Conservation (phyloP, 768 basidiomycete genomes). For the Brasilioporus rufonigricans region DNA sequence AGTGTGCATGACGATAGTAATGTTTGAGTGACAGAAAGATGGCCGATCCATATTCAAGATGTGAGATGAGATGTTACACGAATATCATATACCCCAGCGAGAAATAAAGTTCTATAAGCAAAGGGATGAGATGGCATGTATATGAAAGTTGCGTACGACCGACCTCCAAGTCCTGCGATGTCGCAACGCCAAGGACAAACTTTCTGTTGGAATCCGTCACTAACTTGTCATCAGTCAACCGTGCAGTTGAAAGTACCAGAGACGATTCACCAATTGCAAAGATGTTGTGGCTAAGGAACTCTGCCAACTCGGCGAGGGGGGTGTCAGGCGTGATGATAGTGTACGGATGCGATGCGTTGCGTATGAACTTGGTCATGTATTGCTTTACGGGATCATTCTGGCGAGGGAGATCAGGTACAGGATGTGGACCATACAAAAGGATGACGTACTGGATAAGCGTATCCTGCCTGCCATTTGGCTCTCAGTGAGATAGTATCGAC, state of each 20-base stretch:
- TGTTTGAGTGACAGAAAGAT: neutral
- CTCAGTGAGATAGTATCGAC: constrained; percentile 77
- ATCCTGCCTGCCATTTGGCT: constrained; percentile 70
- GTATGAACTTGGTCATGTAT: constrained; percentile 75
- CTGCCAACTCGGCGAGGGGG: constrained; percentile 76
- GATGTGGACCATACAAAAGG: neutral
- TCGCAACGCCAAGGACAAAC: constrained; percentile 81
- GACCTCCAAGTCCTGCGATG: constrained; percentile 66
- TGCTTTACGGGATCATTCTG: constrained; percentile 69
- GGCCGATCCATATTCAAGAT: neutral
- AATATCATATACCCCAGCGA: constrained; percentile 24
- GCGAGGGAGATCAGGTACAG: neutral
- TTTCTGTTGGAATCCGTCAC: constrained; percentile 83
- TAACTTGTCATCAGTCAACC: constrained; percentile 28
- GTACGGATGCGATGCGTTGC: constrained; percentile 63
- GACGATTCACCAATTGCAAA: constrained; percentile 69
- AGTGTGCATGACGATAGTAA: no score
- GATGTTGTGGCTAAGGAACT: constrained; percentile 67
- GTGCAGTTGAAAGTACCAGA: neutral
- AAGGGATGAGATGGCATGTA: neutral
- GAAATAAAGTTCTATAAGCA: constrained; percentile 29
- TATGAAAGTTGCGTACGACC: neutral
- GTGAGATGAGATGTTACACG: neutral
- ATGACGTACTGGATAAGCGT: constrained; percentile 62
- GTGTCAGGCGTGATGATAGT: constrained; percentile 80